These are phyloP conservation scores for Saccharum spontaneum DNA, from an alignment of 176 grass and related monocot species.

Conservation along the genomic window DNA sequence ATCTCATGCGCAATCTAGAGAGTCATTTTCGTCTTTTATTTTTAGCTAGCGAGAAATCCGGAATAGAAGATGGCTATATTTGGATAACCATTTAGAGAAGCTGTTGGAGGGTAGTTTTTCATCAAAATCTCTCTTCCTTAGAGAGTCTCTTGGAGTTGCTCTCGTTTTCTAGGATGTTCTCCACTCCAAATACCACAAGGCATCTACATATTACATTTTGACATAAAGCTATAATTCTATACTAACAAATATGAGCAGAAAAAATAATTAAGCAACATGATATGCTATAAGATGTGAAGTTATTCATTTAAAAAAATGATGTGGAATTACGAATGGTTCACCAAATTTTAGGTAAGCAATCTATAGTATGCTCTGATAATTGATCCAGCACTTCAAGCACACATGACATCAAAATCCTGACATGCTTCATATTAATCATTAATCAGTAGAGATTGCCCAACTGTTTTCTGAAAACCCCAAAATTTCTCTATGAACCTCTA, in stretches of 20 bases:
- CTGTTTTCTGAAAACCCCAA: neutral
- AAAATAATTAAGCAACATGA: neutral
- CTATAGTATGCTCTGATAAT: neutral
- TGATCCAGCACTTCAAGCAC: neutral
- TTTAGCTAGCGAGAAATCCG: no score
- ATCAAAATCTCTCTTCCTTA: no score
- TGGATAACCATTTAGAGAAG: no score
- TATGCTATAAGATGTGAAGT: neutral
- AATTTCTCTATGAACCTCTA: neutral
- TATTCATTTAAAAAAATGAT: neutral
- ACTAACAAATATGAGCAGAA: neutral
- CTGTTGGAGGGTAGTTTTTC: no score
- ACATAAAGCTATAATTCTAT: neutral
- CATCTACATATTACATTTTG: neutral
- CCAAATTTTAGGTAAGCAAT: neutral
- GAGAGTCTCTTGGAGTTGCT: no score
- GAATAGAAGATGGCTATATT: no score
- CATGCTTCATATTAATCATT: neutral
- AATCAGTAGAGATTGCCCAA: neutral
- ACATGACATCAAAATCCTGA: no score
- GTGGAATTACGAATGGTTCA: constrained; percentile 4
- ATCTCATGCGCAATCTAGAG: no score
- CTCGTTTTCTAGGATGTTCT: constrained; percentile 5
- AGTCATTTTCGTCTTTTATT: no score
- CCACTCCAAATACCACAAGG: neutral